Percentiles rank a stretch among this genome's conserved stretches.
phyloP scores from a whole-genome alignment of 2,329 filamentous ascomycete species.

The Fusarium incarnatum region DNA sequence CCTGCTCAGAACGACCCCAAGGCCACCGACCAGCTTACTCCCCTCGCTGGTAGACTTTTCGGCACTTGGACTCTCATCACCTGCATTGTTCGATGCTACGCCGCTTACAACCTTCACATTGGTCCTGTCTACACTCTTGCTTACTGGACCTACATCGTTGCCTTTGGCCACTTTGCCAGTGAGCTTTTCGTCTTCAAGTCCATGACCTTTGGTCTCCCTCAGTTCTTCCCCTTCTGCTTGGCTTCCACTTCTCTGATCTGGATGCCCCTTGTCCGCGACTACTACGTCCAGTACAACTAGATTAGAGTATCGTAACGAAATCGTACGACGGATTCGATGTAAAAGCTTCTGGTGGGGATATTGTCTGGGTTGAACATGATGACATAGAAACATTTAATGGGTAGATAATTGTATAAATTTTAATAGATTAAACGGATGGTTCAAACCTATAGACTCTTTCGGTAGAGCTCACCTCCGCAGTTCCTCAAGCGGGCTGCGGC shows the following conservation, averaged over 20 bases:
- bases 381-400: not conserved
- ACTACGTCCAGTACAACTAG: conserved; percentile 69
- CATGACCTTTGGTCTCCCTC: conserved; percentile 70
- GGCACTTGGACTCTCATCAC: conserved; percentile 89
- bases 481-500: conserved; percentile 81
- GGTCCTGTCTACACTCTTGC: conserved; percentile 81
- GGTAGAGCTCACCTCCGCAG: conserved; percentile 86
- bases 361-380: not conserved
- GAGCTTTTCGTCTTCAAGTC: conserved; percentile 87
- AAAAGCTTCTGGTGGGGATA: not conserved
- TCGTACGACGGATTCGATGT: not conserved
- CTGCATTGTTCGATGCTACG: conserved; percentile 81
- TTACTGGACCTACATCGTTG: conserved; percentile 83
- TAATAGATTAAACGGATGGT: not conserved
- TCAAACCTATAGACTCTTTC: conserved; percentile 62
- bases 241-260: conserved; percentile 65
- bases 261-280: conserved; percentile 75
- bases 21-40: conserved; percentile 72
- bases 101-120: conserved; percentile 82
- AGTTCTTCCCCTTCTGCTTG: conserved; percentile 66
- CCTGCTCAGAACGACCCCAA: conserved; percentile 58
- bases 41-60: conserved; percentile 82
- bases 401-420: conserved; percentile 27
- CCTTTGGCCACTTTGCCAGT: conserved; percentile 79
- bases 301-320: not conserved